Conservation (phyloP, 352 stramenopile genomes). For the Globisporangium echinulatum region DNA sequence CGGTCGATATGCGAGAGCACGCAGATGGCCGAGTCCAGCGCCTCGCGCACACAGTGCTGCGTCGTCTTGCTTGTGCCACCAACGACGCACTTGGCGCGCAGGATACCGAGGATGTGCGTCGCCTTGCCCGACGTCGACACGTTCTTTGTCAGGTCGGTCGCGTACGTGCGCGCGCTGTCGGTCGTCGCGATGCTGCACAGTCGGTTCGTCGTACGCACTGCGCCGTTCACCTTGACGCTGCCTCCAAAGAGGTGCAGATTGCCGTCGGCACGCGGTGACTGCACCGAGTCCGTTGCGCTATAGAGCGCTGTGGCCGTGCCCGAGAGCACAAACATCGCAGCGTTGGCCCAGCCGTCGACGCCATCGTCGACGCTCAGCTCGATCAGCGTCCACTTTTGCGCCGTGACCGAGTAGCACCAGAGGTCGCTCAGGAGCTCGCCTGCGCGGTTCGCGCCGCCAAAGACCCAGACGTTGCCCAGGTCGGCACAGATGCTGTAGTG, state of each 20-base stretch:
- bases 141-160: constrained; percentile 35
- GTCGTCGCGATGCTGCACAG: constrained; percentile 27
- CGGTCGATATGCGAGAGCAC: constrained; percentile 75
- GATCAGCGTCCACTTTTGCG: constrained; percentile 54
- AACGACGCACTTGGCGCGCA: constrained; percentile 37
- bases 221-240: constrained; percentile 20
- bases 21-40: constrained; percentile 62
- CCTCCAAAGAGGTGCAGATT: constrained; percentile 47
- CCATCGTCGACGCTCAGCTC: constrained; percentile 41
- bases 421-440: constrained; percentile 54
- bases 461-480: constrained; percentile 79
- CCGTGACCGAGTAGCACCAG: constrained; percentile 71
- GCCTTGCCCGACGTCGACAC: constrained; percentile 53
- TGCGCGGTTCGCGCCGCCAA: constrained; percentile 43
- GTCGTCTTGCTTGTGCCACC: constrained; percentile 15
- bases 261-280: constrained; percentile 13
- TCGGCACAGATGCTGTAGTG: constrained; percentile 75
- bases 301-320: constrained; percentile 47
- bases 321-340: constrained; percentile 33
- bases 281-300: constrained; percentile 22
- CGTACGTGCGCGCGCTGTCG: constrained; percentile 34
- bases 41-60: constrained; percentile 41
- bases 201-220: constrained; percentile 11
- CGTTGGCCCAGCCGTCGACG: constrained; percentile 38
- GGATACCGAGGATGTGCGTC: constrained; percentile 33